A percentile compares a stretch with the other conserved stretches of the same genome.
phyloP scores from a whole-genome alignment of 306 rosid genomes.

The Trichosanthes cucumerina region DNA sequence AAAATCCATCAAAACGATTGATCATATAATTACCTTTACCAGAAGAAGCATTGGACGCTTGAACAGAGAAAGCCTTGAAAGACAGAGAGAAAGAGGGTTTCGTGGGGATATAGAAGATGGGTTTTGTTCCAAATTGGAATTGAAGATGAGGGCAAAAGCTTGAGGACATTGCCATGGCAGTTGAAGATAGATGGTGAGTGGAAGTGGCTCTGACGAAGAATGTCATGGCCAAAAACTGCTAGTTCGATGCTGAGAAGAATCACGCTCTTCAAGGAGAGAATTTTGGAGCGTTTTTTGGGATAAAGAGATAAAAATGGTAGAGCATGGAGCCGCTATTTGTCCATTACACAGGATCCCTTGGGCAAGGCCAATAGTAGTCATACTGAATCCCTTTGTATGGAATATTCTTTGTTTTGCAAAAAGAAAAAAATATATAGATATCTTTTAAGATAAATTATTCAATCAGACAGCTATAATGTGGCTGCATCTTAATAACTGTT shows the following conservation, averaged over 20 bases:
- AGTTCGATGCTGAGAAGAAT: slow-evolving; percentile 5
- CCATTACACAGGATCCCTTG: background rate
- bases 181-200: slow-evolving; percentile 27
- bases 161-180: slow-evolving; percentile 54
- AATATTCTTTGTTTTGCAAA: background rate
- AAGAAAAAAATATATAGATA: too few relatives aligned
- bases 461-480: too few relatives aligned
- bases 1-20: background rate
- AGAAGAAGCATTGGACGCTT: slow-evolving; percentile 31
- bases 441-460: too few relatives aligned
- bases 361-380: background rate
- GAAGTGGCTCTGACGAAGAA: slow-evolving; percentile 19
- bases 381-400: background rate
- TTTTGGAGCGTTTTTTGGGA: slow-evolving; percentile 15
- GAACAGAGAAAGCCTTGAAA: slow-evolving; percentile 33
- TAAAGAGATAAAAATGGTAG: background rate
- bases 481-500: too few relatives aligned
- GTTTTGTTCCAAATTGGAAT: slow-evolving; percentile 23
- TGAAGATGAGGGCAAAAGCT: slow-evolving; percentile 44
- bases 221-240: slow-evolving; percentile 9
- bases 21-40: slow-evolving; percentile 20
- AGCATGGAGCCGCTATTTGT: background rate
- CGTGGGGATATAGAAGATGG: slow-evolving; percentile 14
- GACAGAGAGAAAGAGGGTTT: slow-evolving; percentile 17
- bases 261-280: slow-evolving; percentile 19